Conservation (phyloP, 257 asterid species). For the Nicotiana paniculata region DNA sequence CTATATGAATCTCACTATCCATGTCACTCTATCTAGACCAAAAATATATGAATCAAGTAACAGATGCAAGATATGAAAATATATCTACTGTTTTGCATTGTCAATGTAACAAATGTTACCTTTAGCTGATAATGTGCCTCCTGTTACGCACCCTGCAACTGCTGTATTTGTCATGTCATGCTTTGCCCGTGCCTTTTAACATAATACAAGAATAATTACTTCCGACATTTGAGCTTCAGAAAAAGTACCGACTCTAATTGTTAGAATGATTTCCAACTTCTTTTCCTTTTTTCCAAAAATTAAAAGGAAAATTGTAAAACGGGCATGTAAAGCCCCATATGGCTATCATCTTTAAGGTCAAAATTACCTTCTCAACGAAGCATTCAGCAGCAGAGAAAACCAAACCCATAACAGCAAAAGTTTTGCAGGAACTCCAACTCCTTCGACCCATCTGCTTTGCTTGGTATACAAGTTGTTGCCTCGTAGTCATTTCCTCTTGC, state of each 20-base stretch:
- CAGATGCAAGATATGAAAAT: background rate
- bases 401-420: conserved; percentile 92
- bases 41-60: background rate
- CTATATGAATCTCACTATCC: background rate
- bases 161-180: conserved; percentile 85
- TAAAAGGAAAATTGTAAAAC: background rate
- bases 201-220: conserved; percentile 15
- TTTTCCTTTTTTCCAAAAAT: background rate
- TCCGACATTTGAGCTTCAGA: background rate
- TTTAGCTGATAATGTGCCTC: conserved; percentile 76
- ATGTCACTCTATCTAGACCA: background rate
- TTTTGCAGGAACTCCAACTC: conserved; percentile 95
- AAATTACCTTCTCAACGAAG: conserved; percentile 61
- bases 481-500: conserved; percentile 81
- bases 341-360: background rate
- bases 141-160: conserved; percentile 90
- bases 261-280: background rate
- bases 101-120: conserved; percentile 33
- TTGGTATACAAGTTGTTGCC: conserved; percentile 60
- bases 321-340: background rate
- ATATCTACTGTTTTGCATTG: background rate
- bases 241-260: background rate
- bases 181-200: conserved; percentile 76
- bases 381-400: conserved; percentile 87
- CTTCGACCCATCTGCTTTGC: conserved; percentile 94